Conservation (phyloP, 2,329 filamentous ascomycete species). For the Madurella mycetomatis region DNA sequence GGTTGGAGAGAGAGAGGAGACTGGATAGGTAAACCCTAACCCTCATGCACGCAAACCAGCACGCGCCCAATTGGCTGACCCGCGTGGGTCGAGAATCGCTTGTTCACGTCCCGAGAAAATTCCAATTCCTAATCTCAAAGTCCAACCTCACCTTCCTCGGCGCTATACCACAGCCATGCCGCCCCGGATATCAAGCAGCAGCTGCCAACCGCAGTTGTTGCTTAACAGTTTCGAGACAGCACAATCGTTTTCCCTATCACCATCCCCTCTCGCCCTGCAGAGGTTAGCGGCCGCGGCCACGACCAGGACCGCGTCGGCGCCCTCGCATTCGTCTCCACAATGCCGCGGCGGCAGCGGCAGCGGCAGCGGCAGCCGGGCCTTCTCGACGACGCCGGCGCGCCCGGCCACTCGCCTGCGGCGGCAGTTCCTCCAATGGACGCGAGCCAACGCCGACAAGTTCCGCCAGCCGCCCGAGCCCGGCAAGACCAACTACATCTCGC, state of each 20-base stretch:
- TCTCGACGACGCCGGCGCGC: constrained; percentile 38
- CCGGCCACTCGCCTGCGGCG: constrained; percentile 36
- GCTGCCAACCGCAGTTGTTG: constrained; percentile 19
- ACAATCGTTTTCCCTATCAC: not conserved
- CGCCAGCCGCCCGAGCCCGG: not conserved
- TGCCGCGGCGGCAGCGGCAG: not conserved
- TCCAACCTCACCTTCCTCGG: constrained; percentile 8
- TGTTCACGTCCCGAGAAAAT: constrained; percentile 10
- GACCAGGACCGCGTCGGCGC: not conserved
- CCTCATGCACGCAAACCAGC: not conserved
- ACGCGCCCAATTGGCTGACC: no score
- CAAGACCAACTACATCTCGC: constrained; percentile 36
- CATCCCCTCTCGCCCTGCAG: not conserved
- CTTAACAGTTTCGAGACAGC: constrained; percentile 17
- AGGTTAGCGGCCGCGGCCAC: constrained; percentile 4
- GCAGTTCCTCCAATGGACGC: constrained; percentile 37
- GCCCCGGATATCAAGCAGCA: constrained; percentile 23
- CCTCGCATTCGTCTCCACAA: constrained; percentile 3
- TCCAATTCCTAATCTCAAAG: constrained; percentile 5
- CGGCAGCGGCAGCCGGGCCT: constrained; percentile 26
- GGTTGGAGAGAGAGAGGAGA: not conserved
- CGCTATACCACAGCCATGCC: constrained; percentile 19
- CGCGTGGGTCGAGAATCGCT: not conserved
- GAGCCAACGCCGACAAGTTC: constrained; percentile 16
- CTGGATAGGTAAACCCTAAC: not conserved